Base-by-base conservation (phyloP, 371 early-diverging fungal species). In the Lichtheimia ramosa region DNA sequence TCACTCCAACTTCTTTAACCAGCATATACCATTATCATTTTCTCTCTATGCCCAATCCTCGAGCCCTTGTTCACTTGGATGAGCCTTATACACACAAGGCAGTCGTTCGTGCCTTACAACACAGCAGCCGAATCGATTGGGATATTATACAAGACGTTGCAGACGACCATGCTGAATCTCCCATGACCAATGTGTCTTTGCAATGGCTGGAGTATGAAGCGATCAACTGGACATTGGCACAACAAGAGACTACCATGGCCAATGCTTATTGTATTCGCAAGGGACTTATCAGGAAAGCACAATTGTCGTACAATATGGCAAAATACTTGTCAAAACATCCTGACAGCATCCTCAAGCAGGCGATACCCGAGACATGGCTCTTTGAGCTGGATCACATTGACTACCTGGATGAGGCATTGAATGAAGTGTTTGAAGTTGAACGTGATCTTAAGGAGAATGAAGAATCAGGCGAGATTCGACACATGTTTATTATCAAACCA, bases 181-280 rank as follows among this genome's bases (percentile, higher is more conserved):
- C 51, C 14, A 63, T 58, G 7, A 23, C 57, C 7, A 48, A 58
- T 23, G 53, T 74, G 1, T 61, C 71, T 15, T 66, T 88, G 51
- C 85, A 84, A 63, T 89, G 89, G 88, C 75, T 86, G 53, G 89
- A 89, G 58, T 89, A 89, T 64, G 89, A 89, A 53, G 62, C 75
- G 42, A 81, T 89, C 52, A 76, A 85, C 63, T 87, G 86, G 84
- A 71, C 74, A 16, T 58, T 65, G 7, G 60, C 63, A 24, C 66
- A 64, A 2, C 42, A 64, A 12, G 53, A 61, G 3, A 43, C 64
- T 3, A 54, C 68, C 1, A 46, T 87, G 20, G 72, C 79, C 39
- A 83, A 72, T 60, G 83, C 88, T 15, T 89, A 86, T 58, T 86
- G 86, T 63, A 85, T 86, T 51, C 83, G 89, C 51, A 89, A 88